Evolutionary conservation across 495 filamentous ascomycete genomes (phyloP), one percentile per base, ranked within the genome.

Genomic region (Gamarada debralockiae): DNA sequence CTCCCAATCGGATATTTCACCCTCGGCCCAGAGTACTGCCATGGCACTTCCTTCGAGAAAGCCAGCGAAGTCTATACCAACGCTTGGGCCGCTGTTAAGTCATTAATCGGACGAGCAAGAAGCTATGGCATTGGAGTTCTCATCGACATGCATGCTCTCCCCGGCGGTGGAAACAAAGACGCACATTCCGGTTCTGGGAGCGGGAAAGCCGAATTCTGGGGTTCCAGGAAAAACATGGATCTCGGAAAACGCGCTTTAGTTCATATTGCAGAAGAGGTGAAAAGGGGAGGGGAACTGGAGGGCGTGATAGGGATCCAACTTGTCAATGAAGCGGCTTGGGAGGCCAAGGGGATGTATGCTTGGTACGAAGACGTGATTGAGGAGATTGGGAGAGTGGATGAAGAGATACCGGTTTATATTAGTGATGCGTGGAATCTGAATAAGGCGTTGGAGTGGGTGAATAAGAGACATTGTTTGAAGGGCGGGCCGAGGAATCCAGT

Each of bases 1-100:
- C 62, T 84, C 1, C 79, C 80, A 3, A 70, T 84, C 27, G 78
- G 79, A 5, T 80, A 74, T 59, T 82, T 71, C 52, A 77, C 72
- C 3, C 69, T 82, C 12, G 75, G 73, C 0, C 69, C 70, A 0
- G 41, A 58, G 14, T 81, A 72, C 58, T 73, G 68, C 52, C 25
- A 61, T 5, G 67, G 65, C n/a, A 82, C 78, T 1, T 63, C 69
- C 9, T 83, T 81, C 55, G 70, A 70, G 23, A 49, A 62, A 0
- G 61, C 67, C 10, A 52, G 64, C 1, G 36, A 56, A 21, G 72
- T 82, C 7, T 83, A 81, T 58, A 33, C 43, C 38, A 66, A 70
- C 48, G 77, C 77, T 17, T 82, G 79, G 79, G 38, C 64, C 75
- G 50, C 44, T 8, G 59, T 58, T 14, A 67, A 66, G 42, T 52